Evolutionary conservation across 177 flowering plant species (phyloP), one percentile per base, ranked within the genome.

Genomic region (Vitis hybrid): DNA sequence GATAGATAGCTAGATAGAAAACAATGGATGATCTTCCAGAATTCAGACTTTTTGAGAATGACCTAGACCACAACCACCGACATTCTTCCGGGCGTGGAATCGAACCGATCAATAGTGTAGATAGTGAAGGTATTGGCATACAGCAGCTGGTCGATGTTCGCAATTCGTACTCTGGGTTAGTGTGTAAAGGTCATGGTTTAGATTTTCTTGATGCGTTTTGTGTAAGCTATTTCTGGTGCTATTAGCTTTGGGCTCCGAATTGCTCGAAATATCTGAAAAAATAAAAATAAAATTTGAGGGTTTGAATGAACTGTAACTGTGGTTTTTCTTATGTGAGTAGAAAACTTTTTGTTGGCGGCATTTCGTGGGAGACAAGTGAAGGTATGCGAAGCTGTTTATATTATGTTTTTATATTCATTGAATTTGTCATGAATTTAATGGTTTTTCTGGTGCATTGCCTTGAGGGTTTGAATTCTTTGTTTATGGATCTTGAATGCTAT

Each of bases 281-380:
- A 34, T 0, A 0, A 34, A 34, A 34, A 34, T 1, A 34, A 34
- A 20, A 34, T 1, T 34, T 34, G 39, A 34, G 39, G 39, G 39
- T 34, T 34, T 34, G 39, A 34, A 34, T 4, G 5, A 34, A 34
- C 29, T 34, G 68, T 74, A 62, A 76, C 14, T 72, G 52, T 74
- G 63, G 63, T 65, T 73, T 80, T 77, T 79, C 26, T 80, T 84
- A 61, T 61, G 82, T 72, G 83, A 82, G 66, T 84, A 88, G 93
- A 78, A 88, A 87, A 77, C 84, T 88, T 39, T 88, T 87, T 51
- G 89, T 88, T 59, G 93, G 93, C 48, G 93, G 93, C 78, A 74
- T 87, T 75, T 81, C 93, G 10, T 85, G 90, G 89, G 88, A 84
- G 71, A 88, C 93, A 2, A 73, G 83, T 39, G 86, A 87, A 85